Base-by-base conservation (phyloP, 495 filamentous ascomycete genomes). In the Podospora fimiseda region DNA sequence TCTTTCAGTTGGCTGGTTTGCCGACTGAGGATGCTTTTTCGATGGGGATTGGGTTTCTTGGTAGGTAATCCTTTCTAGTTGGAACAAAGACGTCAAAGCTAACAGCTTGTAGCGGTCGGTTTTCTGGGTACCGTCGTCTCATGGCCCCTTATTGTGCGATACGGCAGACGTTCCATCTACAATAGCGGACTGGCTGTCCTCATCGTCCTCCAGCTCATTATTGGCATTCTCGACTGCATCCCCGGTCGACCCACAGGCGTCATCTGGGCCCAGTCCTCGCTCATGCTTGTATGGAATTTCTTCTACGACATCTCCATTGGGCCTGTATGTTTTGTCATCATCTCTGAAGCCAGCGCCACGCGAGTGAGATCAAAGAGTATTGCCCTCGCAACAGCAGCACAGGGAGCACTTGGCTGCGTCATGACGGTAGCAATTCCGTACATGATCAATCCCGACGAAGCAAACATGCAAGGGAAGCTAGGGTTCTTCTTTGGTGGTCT, bases 401-500 rank as follows among this genome's bases (percentile, higher is more conserved):
- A 88, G 50, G 75, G 78, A 0, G 54, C 82, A 0, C 63, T 83
- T 33, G 79, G 79, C 1, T 83, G 85, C 39, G 67, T 75, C 9
- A 83, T 82, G 69, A 82, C 79, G 4, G 74, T 87, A 11, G 78
- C 78, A 0, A 81, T 85, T 44, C 81, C 82, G 0, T 84, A 86
- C 52, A 78, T 85, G 76, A 75, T 88, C 41, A 87, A 85, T 54
- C 80, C 81, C 1, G 77, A 83, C 43, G 70, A 81, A 21, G 83
- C 75, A 19, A 79, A 87, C 53, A 69, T 83, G 69, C 73, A 76
- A 46, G 82, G 82, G 1, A 86, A 88, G 60, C 68, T 84, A 0
- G 84, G 83, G 0, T 88, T 87, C 58, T 81, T 87, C 60, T 88
- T 82, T 60, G 82, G 78, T 13, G 82, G 80, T 0, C 59, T 82